Percentiles rank a stretch among this genome's conserved stretches.
Conservation (phyloP, 495 filamentous ascomycete genomes). For the Neurospora cerealis region DNA sequence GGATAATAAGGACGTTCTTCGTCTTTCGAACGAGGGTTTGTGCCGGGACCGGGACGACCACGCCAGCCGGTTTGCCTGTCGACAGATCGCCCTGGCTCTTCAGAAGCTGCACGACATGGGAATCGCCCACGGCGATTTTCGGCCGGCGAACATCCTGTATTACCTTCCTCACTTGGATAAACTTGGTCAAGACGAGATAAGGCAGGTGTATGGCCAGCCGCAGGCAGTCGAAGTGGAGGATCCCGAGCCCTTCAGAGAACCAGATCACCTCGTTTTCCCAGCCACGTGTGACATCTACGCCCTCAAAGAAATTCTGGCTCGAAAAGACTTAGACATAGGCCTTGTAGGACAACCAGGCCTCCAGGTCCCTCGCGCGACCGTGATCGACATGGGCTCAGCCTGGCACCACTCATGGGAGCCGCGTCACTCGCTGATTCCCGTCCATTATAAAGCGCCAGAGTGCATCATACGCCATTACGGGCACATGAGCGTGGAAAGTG, state of each 20-base stretch:
- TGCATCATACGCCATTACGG: not conserved
- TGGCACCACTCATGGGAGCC: not conserved
- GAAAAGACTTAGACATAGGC: not conserved
- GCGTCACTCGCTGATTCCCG: not conserved
- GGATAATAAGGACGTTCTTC: not conserved
- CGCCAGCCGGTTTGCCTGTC: not conserved
- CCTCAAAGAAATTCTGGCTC: not conserved
- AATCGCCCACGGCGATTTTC: slow-evolving; percentile 1
- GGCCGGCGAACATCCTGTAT: not conserved
- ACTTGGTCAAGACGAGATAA: not conserved
- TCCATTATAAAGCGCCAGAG: not conserved
- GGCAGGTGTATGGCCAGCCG: not conserved
- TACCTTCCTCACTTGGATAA: not conserved
- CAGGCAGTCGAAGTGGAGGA: not conserved
- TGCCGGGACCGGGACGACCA: not conserved
- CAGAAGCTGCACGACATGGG: not conserved
- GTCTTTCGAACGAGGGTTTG: not conserved
- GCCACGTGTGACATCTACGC: not conserved
- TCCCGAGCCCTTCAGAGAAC: not conserved
- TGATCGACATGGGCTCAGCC: not conserved
- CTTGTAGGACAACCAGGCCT: not conserved
- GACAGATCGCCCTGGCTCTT: not conserved
- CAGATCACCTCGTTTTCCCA: not conserved
- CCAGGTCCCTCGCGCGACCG: not conserved
- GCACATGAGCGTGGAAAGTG: not conserved